These are phyloP conservation scores for Pestalotiopsis sp. DNA, from an alignment of 2,329 filamentous ascomycete genomes.

Conservation along the genomic window DNA sequence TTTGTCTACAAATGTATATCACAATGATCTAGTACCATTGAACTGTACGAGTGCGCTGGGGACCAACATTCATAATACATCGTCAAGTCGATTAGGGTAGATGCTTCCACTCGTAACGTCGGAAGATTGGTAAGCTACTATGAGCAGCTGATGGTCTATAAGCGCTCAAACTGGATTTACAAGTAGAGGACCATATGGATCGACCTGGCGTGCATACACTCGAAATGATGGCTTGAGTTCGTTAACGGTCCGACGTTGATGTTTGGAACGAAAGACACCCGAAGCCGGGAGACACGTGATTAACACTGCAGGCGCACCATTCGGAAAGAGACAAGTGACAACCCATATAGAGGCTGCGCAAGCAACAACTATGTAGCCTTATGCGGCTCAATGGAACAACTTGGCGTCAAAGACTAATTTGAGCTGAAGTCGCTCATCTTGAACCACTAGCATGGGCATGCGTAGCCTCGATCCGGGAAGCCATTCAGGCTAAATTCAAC, in stretches of 20 bases:
- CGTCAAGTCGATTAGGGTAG: too few species aligned
- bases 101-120: too few species aligned
- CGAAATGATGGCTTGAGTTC: too few species aligned
- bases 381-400: not conserved
- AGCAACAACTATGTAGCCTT: not conserved
- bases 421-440: not conserved
- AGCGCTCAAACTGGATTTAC: too few species aligned
- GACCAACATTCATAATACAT: too few species aligned
- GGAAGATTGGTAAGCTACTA: too few species aligned
- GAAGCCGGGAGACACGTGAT: not conserved
- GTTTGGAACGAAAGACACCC: not conserved
- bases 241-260: not conserved
- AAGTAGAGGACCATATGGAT: too few species aligned
- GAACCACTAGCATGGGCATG: not conserved
- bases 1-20: too few species aligned
- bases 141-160: too few species aligned
- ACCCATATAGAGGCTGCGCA: not conserved
- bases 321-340: not conserved
- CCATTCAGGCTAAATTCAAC: not conserved
- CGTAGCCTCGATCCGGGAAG: not conserved
- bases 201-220: too few species aligned
- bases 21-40: too few species aligned
- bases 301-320: not conserved
- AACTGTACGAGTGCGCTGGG: too few species aligned
- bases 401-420: not conserved